A percentile compares a stretch with the other conserved stretches of the same genome.
Evolutionary conservation across 2,329 filamentous ascomycete species (phyloP).

Genomic region (Neofusicoccum kwambonambiense): DNA sequence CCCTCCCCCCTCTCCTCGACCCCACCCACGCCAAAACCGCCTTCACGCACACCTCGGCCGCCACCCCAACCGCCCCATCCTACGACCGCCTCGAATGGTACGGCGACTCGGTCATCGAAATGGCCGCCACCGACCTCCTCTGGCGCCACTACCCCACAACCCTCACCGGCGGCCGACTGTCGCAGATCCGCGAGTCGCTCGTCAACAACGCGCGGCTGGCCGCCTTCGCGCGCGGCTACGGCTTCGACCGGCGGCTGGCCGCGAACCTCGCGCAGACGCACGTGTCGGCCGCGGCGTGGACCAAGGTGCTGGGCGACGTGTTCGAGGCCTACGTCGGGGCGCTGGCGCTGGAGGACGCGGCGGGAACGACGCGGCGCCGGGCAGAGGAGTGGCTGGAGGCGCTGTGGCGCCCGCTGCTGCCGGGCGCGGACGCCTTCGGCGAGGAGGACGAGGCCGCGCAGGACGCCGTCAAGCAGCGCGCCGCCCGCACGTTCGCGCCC

Average conservation of each 20-base stretch:
- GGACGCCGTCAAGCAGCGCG: conserved; percentile 4
- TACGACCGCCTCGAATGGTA: conserved; percentile 89
- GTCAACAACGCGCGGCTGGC: conserved; percentile 79
- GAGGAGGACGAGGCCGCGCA: background rate
- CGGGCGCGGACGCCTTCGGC: background rate
- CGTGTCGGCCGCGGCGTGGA: conserved; percentile 30
- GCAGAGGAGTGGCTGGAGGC: conserved; percentile 70
- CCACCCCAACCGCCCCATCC: conserved; percentile 17
- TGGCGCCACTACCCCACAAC: conserved; percentile 48
- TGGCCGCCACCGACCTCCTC: conserved; percentile 73
- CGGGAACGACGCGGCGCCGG: conserved; percentile 57
- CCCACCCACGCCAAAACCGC: conserved; percentile 59
- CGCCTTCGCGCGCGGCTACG: conserved; percentile 67
- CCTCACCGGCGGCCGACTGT: conserved; percentile 59
- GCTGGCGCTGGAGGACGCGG: conserved; percentile 53
- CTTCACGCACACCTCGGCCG: conserved; percentile 59
- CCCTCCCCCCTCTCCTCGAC: conserved; percentile 62
- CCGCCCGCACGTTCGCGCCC: conserved; percentile 25
- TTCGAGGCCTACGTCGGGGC: conserved; percentile 91
- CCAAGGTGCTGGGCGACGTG: conserved; percentile 79
- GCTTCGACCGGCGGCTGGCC: conserved; percentile 57
- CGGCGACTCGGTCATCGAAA: conserved; percentile 81
- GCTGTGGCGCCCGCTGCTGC: conserved; percentile 69
- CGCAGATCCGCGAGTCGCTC: conserved; percentile 73
- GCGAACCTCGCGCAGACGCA: too few relatives aligned